Base-by-base conservation (phyloP, 768 basidiomycete species). In the Chlorophyllum brunneum region DNA sequence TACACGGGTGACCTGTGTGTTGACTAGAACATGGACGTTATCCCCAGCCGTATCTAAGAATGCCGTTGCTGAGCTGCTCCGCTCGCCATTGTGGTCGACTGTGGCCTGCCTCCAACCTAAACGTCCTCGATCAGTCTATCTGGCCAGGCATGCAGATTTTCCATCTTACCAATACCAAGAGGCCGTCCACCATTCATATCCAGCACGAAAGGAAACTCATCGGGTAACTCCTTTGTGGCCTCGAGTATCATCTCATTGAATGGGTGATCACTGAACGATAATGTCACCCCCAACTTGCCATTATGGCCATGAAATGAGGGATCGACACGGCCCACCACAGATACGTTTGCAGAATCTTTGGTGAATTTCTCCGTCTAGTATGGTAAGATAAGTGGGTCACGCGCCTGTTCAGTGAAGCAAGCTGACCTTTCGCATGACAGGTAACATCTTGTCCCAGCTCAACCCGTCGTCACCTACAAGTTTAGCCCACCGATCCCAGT, bases 401-500 rank as follows among this genome's bases (percentile, higher is more conserved):
- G 11, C 11, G 11, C 24, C 6, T 10, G 26, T 11, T 36, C 34
- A 36, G 11, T 36, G 29, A 16, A 29, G 3, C n/a, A 39, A 31
- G 8, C 54, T 40, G 48, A 59, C 65, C 50, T 58, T 62, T 49
- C 48, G 36, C 49, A 67, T 52, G 49, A 68, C 66, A 1, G 55
- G 65, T 38, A 63, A 54, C 9, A 71, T 41, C 18, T 53, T 61
- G 16, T 67, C 51, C 70, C 70, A 70, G 10, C 58, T 64, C 65
- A 68, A 69, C 0, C 68, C 65, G 2, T 44, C 38, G 40, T 70
- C 70, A 3, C 60, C 59, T 22, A 64, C 62, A 9, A 69, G 33
- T 0, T 24, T 48, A 6, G 69, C 70, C 51, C 59, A 69, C 3
- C 63, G 58, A 54, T 72, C 62, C 41, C 59, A 70, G 42, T 71